Conservation (phyloP, 768 basidiomycete genomes). For the Mycena olivaceomarginata region DNA sequence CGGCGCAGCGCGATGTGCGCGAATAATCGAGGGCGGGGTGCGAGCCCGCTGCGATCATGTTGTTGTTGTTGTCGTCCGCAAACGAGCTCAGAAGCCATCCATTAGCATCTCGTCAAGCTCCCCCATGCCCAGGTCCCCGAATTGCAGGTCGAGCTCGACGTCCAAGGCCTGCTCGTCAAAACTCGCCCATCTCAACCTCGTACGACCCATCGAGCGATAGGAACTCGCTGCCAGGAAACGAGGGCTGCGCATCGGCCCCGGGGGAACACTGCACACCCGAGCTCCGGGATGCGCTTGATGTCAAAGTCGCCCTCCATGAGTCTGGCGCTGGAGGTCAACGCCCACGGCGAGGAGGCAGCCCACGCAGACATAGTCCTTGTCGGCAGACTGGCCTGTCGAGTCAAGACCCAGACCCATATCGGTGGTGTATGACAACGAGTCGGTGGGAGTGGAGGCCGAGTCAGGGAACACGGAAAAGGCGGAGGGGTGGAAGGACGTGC, state of each 20-base stretch:
- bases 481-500: constrained; percentile 32
- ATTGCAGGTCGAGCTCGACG: constrained; percentile 18
- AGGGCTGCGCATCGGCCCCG: not conserved
- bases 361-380: constrained; percentile 9
- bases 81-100: constrained; percentile 20
- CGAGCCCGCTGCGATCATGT: not conserved
- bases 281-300: constrained; percentile 35
- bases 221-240: constrained; percentile 6
- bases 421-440: not conserved
- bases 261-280: constrained; percentile 8
- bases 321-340: not conserved
- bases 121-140: constrained; percentile 9
- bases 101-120: constrained; percentile 39
- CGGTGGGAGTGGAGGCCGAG: not conserved
- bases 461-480: constrained; percentile 1
- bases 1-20: not conserved
- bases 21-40: not conserved
- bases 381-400: not conserved
- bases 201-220: not conserved
- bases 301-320: constrained; percentile 39
- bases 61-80: not conserved
- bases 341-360: not conserved
- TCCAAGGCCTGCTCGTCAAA: constrained; percentile 5
- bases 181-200: constrained; percentile 5
- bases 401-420: constrained; percentile 13